Percentiles rank a stretch among this genome's conserved stretches.
Evolutionary conservation across 345 rosid genomes (phyloP).

Genomic region (Populus deltoides): DNA sequence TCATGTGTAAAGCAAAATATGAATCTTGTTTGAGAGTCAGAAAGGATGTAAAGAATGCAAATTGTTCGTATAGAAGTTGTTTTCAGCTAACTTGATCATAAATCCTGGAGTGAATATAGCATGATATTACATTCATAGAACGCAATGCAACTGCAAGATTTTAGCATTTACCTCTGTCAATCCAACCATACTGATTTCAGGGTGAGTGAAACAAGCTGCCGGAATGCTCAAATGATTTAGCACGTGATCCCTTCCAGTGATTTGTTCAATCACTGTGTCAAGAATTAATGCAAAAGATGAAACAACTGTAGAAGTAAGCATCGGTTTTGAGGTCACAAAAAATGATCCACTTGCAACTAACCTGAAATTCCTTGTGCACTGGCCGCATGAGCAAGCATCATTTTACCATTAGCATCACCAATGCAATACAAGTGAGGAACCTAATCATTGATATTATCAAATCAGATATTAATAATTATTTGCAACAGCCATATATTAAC

Average conservation of each 20-base stretch:
- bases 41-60: not conserved
- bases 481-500: not conserved
- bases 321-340: not conserved
- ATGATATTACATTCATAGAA: not conserved
- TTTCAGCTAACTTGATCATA: not conserved
- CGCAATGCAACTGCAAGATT: not conserved
- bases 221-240: constrained; percentile 93
- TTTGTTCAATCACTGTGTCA: constrained; percentile 86
- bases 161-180: constrained; percentile 71
- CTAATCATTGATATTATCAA: constrained; percentile 31
- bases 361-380: constrained; percentile 99
- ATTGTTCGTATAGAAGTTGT: not conserved
- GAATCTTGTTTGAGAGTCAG: not conserved
- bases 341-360: constrained; percentile 14
- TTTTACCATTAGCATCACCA: constrained; percentile 95
- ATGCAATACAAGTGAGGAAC: constrained; percentile 89
- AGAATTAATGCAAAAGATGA: constrained; percentile 17
- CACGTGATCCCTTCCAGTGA: constrained; percentile 84
- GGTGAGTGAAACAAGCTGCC: constrained; percentile 99
- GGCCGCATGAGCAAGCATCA: constrained; percentile 99
- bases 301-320: not conserved
- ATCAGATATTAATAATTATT: constrained; percentile 12
- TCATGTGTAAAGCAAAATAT: not conserved
- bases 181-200: constrained; percentile 99
- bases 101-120: not conserved